Evolutionary conservation across 2,329 filamentous ascomycete genomes (phyloP), one percentile per base, ranked within the genome.

Genomic region (Aurifilum marmelostoma): DNA sequence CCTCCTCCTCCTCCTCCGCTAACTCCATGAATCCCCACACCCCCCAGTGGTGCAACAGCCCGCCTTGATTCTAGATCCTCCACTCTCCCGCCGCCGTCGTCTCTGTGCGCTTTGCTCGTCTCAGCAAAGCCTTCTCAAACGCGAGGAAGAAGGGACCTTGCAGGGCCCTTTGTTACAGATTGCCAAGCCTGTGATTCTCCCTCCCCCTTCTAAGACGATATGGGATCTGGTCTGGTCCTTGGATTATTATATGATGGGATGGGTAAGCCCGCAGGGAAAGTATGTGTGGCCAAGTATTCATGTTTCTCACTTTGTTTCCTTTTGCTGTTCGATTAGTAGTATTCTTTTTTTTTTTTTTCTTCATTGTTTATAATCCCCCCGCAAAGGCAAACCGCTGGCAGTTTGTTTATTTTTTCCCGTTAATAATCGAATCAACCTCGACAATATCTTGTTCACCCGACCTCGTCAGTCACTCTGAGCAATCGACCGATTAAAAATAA

Each of bases 131-230:
- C 32, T 21, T 34, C 52, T 56, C 52, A 56, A 56, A 56, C 52
- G 52, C 52, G 24, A 56, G 5, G 11, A 24, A 39, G 8, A 8
- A 34, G 43, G 52, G 27, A n/a, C 12, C 12, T 29, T 56, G 52
- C 52, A 56, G n/a, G 52, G 52, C 52, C 52, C 52, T 56, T n/a
- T 16, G 52, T 56, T 32, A 56, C 52, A 56, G 52, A 56, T 56
- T 56, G 24, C 52, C 52, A 56, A 56, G 52, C 52, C 14, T 56
- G 52, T 56, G 52, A 56, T 56, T 56, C 27, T 27, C 3, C 27
- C 14, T 56, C 27, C 52, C 3, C 27, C 14, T n/a, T 1, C 12
- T 5, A 27, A 32, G 52, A 56, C 52, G 21, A n/a, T 16, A 8
- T 47, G 43, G 43, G 43, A n/a, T n/a, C n/a, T n/a, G n/a, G n/a